Base-by-base conservation (phyloP, 2,329 filamentous ascomycete genomes). In the Calonectria crousiana region DNA sequence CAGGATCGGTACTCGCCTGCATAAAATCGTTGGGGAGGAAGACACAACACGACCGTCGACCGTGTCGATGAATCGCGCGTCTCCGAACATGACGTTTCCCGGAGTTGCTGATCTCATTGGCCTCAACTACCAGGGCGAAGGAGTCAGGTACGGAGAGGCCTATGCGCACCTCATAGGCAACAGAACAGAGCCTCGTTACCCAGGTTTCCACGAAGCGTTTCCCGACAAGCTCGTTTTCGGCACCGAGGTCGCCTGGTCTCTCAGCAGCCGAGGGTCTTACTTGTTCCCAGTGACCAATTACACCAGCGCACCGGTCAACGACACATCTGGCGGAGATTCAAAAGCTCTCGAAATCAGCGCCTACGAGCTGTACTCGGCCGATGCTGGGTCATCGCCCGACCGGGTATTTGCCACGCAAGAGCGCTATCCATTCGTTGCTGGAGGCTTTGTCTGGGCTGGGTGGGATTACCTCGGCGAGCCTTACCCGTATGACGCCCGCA, bases 401-500 rank as follows among this genome's bases (percentile, higher is more conserved):
- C 16, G 56, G 8, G 56, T 62, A 16, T 62, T 62, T 62, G 56
- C 56, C 4, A 62, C 56, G 5, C 56, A 62, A 30, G 56, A 62
- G n/a, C 34, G 34, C 3, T 62, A 62, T n/a, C 56, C 56, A 2
- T 62, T 62, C 14, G 56, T 62, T 1, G 34, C 56, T 3, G 56
- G 56, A 28, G 56, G 56, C 14, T 62, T 62, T 13, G 56, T 62
- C n/a, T 62, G 56, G 56, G 56, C 56, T 26, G 56, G 56, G 6
- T 62, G 56, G 56, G 56, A 62, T 26, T 62, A 62, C 34, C 56
- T 62, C 4, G 56, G 56, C 34, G 56, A 62, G 23, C 56, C 56
- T 18, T 62, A 62, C 36, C 56, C 56, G 2, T 62, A 62, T 16
- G 56, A 62, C 41, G 56, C 56, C 32, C 56, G 56, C 23, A 62